A percentile compares a stretch with the other conserved stretches of the same genome.
phyloP scores from a whole-genome alignment of 2,329 filamentous ascomycete genomes.

The Rutstroemia sp. region DNA sequence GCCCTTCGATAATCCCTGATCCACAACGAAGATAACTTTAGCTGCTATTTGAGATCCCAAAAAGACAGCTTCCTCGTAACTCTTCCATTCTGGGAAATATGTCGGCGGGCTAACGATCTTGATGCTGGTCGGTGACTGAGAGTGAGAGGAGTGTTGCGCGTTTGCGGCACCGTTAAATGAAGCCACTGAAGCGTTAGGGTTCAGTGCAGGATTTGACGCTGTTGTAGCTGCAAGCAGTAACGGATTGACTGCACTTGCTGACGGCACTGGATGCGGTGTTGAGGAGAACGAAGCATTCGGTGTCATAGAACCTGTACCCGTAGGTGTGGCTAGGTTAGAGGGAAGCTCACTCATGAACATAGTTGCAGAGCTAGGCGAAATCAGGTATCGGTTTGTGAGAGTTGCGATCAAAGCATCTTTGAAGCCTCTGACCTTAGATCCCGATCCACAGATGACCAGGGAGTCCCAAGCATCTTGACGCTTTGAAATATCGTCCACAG shows the following conservation, averaged over 20 bases:
- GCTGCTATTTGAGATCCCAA: constrained; percentile 66
- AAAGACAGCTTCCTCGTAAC: constrained; percentile 56
- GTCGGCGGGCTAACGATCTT: constrained; percentile 59
- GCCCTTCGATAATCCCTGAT: constrained; percentile 54
- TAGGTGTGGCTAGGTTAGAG: constrained; percentile 84
- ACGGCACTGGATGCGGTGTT: constrained; percentile 46
- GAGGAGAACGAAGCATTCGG: constrained; percentile 48
- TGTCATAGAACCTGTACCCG: constrained; percentile 85
- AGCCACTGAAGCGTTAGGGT: constrained; percentile 33
- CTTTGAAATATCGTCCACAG: constrained; percentile 77
- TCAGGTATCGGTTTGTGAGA: constrained; percentile 73
- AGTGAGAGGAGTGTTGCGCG: constrained; percentile 49
- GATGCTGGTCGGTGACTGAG: constrained; percentile 62
- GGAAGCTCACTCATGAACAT: constrained; percentile 97
- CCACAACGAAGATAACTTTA: constrained; percentile 63
- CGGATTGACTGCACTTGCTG: constrained; percentile 68
- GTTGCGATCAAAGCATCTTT: constrained; percentile 80
- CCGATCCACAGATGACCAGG: constrained; percentile 86
- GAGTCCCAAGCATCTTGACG: constrained; percentile 87
- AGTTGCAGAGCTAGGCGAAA: constrained; percentile 86
- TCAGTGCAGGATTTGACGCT: constrained; percentile 34
- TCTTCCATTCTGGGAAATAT: constrained; percentile 61
- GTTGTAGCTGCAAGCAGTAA: constrained; percentile 87
- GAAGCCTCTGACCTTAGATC: constrained; percentile 66
- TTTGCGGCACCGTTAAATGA: constrained; percentile 25